Base-by-base conservation (phyloP, 164 flowering plant species). In the Vitis rupestris region DNA sequence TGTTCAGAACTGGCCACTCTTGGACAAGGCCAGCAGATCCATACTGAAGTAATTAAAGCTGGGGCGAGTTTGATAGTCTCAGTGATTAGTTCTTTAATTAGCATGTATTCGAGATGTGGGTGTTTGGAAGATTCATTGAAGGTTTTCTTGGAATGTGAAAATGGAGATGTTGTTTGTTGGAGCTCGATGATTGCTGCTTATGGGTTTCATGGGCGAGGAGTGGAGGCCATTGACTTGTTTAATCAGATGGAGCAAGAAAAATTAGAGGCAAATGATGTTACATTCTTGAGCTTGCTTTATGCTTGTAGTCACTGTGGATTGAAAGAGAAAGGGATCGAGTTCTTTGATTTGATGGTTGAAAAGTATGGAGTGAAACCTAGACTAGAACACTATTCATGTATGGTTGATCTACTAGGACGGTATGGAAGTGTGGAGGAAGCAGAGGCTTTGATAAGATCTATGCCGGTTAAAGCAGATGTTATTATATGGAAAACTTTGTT, bases 401-500 rank as follows among this genome's bases (percentile, higher is more conserved):
- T 90, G 68, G 95, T 88, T 59, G 93, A 92, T 82, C 83, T 91
- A 11, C 88, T 90, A 11, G 90, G 93, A n/a, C 78, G 97, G 11
- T 76, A 80, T 37, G 92, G 97, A 7, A 61, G 80, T 66, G 77
- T 92, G 66, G 80, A 82, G n/a, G 86, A 88, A 72, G 97, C 97
- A 47, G 90, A 87, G 72, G 75, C 70, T 47, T 65, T 81, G 73
- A 87, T 88, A 37, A 78, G 79, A 76, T 82, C 88, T 3, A 90
- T 92, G 92, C 90, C 93, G 0, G 68, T 85, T 10, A 73, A 87
- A 73, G 71, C 89, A 9, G 92, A 91, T 72, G 66, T 77, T 9
- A 70, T 91, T 30, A 91, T 84, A 19, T 90, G 94, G 97, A 91
- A 90, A 67, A 90, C 94, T 54, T 78, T 91, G 82, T 71, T 91